A percentile compares a stretch with the other conserved stretches of the same genome.
Conservation (phyloP, 2,329 filamentous ascomycete species). For the Pseudocercospora eumusae region DNA sequence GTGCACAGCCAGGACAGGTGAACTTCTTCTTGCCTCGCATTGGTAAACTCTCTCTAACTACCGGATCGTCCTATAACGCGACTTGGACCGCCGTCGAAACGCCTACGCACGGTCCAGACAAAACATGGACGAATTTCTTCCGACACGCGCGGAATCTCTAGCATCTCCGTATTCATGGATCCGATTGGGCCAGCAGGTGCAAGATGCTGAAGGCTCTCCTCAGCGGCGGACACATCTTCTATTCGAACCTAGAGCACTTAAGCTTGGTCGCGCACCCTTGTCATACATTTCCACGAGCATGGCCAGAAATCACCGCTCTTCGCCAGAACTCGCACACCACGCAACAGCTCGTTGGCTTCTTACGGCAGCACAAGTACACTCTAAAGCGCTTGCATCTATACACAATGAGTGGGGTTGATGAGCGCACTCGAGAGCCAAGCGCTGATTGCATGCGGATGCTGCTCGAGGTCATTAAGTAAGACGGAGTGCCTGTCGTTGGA, state of each 20-base stretch:
- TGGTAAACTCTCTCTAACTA: neutral
- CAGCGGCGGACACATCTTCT: neutral
- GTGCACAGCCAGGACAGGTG: neutral
- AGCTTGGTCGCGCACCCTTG: neutral
- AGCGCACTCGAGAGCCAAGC: neutral
- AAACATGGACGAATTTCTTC: neutral
- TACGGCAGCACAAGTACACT: neutral
- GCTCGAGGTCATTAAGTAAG: neutral
- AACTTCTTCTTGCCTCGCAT: neutral
- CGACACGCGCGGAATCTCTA: neutral
- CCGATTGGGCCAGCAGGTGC: neutral
- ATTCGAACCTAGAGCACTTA: neutral
- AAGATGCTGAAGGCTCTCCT: neutral
- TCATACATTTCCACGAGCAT: neutral
- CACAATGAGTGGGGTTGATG: neutral
- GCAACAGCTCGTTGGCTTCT: neutral
- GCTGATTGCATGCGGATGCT: neutral
- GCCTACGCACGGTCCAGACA: neutral
- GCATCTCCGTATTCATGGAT: neutral
- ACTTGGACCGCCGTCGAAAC: neutral
- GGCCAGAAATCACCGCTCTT: neutral
- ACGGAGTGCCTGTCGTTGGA: neutral
- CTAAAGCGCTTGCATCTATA: neutral
- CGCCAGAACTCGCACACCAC: neutral
- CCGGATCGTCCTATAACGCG: neutral